Conservation (phyloP, 495 filamentous ascomycete genomes). For the Penicillium diatomitis region DNA sequence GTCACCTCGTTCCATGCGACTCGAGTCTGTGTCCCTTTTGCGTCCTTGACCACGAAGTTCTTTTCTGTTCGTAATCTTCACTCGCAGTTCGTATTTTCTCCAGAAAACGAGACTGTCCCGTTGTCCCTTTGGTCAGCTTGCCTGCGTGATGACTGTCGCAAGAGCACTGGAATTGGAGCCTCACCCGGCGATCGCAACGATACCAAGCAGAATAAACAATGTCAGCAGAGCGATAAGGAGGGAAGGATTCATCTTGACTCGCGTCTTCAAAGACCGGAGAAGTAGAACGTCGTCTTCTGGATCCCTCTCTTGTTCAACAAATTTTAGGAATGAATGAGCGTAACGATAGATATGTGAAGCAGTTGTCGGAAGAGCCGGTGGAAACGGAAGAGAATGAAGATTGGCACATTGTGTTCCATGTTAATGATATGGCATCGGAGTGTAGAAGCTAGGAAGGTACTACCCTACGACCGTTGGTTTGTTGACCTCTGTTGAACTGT, state of each 20-base stretch:
- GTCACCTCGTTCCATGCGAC: background rate
- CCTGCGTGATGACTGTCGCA: background rate
- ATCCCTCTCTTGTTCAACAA: too few species aligned
- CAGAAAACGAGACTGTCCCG: conserved; percentile 8
- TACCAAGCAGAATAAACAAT: conserved; percentile 3
- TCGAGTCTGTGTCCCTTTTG: conserved; percentile 3
- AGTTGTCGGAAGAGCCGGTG: too few species aligned
- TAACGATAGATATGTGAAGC: too few species aligned
- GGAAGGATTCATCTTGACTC: too few species aligned
- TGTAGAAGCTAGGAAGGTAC: background rate
- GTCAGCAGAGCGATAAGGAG: conserved; percentile 5
- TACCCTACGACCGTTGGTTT: too few species aligned
- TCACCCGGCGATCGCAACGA: conserved; percentile 7
- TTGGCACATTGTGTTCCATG: background rate
- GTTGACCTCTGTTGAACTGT: too few species aligned
- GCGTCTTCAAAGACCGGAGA: too few species aligned
- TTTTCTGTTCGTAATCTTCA: conserved; percentile 8
- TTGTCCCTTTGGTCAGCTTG: background rate
- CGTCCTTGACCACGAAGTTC: background rate
- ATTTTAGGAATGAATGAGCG: too few species aligned
- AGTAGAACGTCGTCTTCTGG: too few species aligned
- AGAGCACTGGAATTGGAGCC: background rate
- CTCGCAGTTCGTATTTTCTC: conserved; percentile 8
- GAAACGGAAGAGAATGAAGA: too few species aligned
- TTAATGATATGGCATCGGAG: background rate